Evolutionary conservation across 2,329 filamentous ascomycete species (phyloP).

Genomic region (Nothophaeocryptopus gaeumannii): DNA sequence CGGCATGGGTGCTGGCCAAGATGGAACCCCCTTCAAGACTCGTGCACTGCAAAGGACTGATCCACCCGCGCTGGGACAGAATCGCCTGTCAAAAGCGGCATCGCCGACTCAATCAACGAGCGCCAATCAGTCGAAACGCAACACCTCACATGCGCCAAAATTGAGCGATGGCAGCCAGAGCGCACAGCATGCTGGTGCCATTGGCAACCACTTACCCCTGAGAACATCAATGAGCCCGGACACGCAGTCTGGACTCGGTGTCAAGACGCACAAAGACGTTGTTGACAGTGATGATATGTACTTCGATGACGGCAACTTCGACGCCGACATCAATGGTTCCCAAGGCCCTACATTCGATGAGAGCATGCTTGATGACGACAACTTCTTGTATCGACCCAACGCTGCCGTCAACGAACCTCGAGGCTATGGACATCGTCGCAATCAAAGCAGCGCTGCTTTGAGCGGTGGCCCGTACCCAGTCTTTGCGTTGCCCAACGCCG

Average conservation of each 20-base stretch:
- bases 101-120: not conserved
- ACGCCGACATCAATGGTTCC: conserved; percentile 26
- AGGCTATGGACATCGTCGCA: conserved; percentile 20
- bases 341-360: conserved; percentile 29
- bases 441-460: conserved; percentile 19
- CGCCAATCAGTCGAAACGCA: conserved; percentile 1
- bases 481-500: conserved; percentile 31
- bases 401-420: conserved; percentile 11
- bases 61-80: too few relatives aligned
- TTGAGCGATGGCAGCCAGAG: conserved; percentile 12
- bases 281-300: conserved; percentile 33
- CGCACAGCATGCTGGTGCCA: conserved; percentile 15
- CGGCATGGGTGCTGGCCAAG: not conserved
- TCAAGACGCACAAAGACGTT: too few relatives aligned
- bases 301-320: conserved; percentile 38
- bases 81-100: not conserved
- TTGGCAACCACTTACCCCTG: conserved; percentile 9
- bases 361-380: conserved; percentile 38
- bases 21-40: not conserved
- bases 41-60: too few relatives aligned
- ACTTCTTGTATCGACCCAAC: conserved; percentile 22
- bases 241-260: not conserved
- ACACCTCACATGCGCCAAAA: not conserved
- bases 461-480: conserved; percentile 34
- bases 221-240: conserved; percentile 1